These are phyloP conservation scores for Lasiosphaeriaceae sp. DNA, from an alignment of 495 filamentous ascomycete species.

Conservation along the genomic window DNA sequence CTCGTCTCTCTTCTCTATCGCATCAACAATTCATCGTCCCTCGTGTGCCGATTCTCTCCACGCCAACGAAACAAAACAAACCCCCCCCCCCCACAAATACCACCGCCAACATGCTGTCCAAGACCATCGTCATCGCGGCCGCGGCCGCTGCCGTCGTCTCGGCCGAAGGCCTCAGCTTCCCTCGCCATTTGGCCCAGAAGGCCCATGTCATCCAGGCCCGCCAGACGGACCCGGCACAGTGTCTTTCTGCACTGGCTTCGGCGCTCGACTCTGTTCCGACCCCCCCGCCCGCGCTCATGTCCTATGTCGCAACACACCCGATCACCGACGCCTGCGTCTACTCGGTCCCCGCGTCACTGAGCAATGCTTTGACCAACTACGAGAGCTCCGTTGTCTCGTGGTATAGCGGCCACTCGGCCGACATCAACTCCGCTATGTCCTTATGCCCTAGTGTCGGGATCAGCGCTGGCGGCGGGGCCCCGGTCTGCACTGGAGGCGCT, in stretches of 20 bases:
- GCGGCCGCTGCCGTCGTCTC: conserved; percentile 5
- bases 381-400: conserved; percentile 8
- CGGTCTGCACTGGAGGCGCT: neutral
- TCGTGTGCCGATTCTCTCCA: too few species aligned
- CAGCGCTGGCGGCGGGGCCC: too few species aligned
- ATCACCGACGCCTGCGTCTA: conserved; percentile 12
- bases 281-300: conserved; percentile 7
- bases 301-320: neutral
- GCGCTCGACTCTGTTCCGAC: conserved; percentile 15
- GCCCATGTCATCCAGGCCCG: conserved; percentile 1
- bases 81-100: neutral
- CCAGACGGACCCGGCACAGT: conserved; percentile 16
- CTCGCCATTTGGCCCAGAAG: neutral
- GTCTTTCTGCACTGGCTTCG: conserved; percentile 12
- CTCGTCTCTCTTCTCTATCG: too few species aligned
- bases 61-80: neutral
- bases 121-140: conserved; percentile 13
- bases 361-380: conserved; percentile 9
- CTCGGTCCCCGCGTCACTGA: conserved; percentile 5
- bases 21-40: too few species aligned
- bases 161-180: neutral
- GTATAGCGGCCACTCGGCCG: conserved; percentile 2
- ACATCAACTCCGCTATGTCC: conserved; percentile 3
- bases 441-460: conserved; percentile 11
- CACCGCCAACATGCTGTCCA: conserved; percentile 14